A percentile compares a stretch with the other conserved stretches of the same genome.
Evolutionary conservation across 2,329 filamentous ascomycete genomes (phyloP).

Genomic region (Pseudogymnoascus sp.): DNA sequence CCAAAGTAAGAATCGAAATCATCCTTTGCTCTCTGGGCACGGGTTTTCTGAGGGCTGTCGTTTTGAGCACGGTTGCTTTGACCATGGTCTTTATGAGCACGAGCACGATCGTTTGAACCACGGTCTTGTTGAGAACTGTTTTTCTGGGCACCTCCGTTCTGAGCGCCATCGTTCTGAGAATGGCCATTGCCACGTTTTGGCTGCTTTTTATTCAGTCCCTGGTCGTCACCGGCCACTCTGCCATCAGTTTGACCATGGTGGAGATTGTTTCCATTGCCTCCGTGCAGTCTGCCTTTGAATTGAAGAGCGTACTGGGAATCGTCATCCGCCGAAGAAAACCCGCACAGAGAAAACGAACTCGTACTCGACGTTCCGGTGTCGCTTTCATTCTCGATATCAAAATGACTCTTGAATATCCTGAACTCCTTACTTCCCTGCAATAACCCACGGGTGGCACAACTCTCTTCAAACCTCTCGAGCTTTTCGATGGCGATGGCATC

Average conservation of each 20-base stretch:
- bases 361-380: background rate
- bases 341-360: background rate
- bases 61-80: background rate
- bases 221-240: background rate
- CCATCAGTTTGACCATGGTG: background rate
- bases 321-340: background rate
- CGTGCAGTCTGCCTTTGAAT: background rate
- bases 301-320: background rate
- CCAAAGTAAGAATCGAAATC: constrained; percentile 23
- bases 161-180: background rate
- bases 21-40: background rate
- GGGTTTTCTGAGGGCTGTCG: background rate
- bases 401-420: background rate
- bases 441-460: background rate
- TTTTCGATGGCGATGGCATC: background rate
- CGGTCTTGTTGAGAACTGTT: background rate
- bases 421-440: background rate
- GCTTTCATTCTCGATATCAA: background rate
- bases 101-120: too few relatives aligned
- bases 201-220: background rate
- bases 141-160: background rate
- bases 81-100: background rate
- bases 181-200: background rate
- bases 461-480: background rate
- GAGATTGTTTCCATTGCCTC: background rate